Base-by-base conservation (phyloP, 2,329 filamentous ascomycete genomes). In the Phialemoniopsis sp. region DNA sequence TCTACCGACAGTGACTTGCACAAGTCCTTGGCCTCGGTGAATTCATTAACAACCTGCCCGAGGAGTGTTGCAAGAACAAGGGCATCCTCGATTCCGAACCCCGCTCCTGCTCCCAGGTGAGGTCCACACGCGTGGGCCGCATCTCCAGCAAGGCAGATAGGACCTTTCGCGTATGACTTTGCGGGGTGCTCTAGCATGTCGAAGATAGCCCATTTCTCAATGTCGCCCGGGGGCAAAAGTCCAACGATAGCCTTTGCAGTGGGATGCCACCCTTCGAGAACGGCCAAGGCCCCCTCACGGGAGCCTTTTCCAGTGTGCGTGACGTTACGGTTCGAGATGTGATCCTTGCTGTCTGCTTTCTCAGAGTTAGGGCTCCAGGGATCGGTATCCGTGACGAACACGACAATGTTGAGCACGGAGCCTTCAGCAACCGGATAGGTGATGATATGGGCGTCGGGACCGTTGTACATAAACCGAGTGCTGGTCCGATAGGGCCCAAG, bases 371-470 rank as follows among this genome's bases (percentile, higher is more conserved):
- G 21, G 10, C 10, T 4, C 70, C 69, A 75, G 4, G 60, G 51
- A 3, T 49, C 36, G 1, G 60, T 50, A 18, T 70, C 58, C 1
- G 61, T 55, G 21, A 65, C 56, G 13, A 67, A 63, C 35, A 76
- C 72, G 2, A 78, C 66, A 2, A 76, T 66, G 51, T 85, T 85
- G 58, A 84, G 70, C 4, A 72, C 65, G n/a, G 64, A 60, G 9
- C 70, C 72, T n/a, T 68, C 62, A 6, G 73, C 72, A 9, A 85
- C 77, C 0, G 81, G 76, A 50, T 83, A 85, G 0, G 73, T 80
- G 17, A 85, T 63, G 7, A 76, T 49, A 52, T 85, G 81, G 0
- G 72, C 76, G 37, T 66, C 58, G 0, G 70, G 72, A 0, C 78
- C 80, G 39, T 76, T 67, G 53, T 76, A 76, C 66, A 81, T 75